These are phyloP conservation scores for Paecilomyces fulvus DNA, from an alignment of 2,329 filamentous ascomycete genomes.

Conservation along the genomic window DNA sequence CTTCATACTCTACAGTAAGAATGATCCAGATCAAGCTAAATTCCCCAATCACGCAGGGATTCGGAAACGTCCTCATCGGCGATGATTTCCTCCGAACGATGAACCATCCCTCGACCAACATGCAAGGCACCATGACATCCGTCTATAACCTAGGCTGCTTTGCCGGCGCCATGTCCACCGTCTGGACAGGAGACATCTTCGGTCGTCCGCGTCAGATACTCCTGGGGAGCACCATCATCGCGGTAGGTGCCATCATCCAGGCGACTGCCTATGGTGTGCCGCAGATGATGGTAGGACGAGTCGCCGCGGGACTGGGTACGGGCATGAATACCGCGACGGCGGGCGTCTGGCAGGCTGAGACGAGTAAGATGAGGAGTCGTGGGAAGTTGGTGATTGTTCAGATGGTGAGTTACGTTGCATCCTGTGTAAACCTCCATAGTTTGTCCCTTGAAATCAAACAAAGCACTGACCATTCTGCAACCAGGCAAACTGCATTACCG, in stretches of 20 bases:
- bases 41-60: constrained; percentile 4
- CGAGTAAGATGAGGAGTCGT: constrained; percentile 33
- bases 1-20: background rate
- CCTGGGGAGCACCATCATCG: constrained; percentile 33
- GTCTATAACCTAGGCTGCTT: constrained; percentile 37
- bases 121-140: constrained; percentile 1
- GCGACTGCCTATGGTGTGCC: constrained; percentile 32
- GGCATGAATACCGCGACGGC: constrained; percentile 44
- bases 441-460: background rate
- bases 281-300: constrained; percentile 38
- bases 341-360: constrained; percentile 37
- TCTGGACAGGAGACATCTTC: constrained; percentile 28
- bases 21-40: background rate
- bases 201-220: constrained; percentile 19
- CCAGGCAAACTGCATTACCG: constrained; percentile 24
- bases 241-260: constrained; percentile 38
- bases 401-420: constrained; percentile 12
- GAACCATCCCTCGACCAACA: background rate
- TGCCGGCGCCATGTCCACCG: constrained; percentile 35
- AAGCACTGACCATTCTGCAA: background rate
- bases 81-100: constrained; percentile 1
- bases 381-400: constrained; percentile 27
- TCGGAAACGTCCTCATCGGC: constrained; percentile 9
- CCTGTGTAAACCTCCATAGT: background rate
- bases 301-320: constrained; percentile 40